Evolutionary conservation across 805 yeast genomes (phyloP).

Genomic region (Candida sphagnicola): DNA sequence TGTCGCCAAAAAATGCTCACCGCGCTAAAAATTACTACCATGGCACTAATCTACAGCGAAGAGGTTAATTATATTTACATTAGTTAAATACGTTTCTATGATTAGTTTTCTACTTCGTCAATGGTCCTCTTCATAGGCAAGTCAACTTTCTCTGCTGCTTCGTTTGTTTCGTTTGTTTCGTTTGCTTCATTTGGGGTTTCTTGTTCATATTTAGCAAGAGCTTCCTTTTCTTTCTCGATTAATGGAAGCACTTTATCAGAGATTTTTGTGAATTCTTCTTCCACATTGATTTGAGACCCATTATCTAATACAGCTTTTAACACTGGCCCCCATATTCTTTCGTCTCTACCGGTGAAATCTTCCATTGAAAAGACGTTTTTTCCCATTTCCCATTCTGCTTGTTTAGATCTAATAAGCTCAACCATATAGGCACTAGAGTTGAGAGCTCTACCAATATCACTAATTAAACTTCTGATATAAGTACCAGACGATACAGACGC

Average conservation of each 20-base stretch:
- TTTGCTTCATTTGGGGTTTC: constrained; percentile 5
- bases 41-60: background rate
- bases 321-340: constrained; percentile 68
- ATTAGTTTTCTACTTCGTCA: constrained; percentile 14
- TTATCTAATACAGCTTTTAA: constrained; percentile 48
- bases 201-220: constrained; percentile 5
- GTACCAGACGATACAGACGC: constrained; percentile 92
- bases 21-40: background rate
- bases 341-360: constrained; percentile 60
- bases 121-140: constrained; percentile 16
- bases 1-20: too few species aligned
- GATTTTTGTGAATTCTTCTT: constrained; percentile 15
- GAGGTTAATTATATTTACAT: too few species aligned
- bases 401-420: constrained; percentile 64
- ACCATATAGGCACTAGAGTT: constrained; percentile 88
- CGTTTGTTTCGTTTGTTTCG: constrained; percentile 5
- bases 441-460: constrained; percentile 83
- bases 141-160: constrained; percentile 1
- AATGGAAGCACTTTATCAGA: constrained; percentile 6
- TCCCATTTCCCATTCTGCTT: constrained; percentile 80
- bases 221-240: constrained; percentile 7
- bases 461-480: constrained; percentile 82
- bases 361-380: constrained; percentile 62
- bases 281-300: constrained; percentile 24
- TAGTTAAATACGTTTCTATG: background rate